Evolutionary conservation across 345 rosid genomes (phyloP).

Genomic region (Bruguiera sexangula): DNA sequence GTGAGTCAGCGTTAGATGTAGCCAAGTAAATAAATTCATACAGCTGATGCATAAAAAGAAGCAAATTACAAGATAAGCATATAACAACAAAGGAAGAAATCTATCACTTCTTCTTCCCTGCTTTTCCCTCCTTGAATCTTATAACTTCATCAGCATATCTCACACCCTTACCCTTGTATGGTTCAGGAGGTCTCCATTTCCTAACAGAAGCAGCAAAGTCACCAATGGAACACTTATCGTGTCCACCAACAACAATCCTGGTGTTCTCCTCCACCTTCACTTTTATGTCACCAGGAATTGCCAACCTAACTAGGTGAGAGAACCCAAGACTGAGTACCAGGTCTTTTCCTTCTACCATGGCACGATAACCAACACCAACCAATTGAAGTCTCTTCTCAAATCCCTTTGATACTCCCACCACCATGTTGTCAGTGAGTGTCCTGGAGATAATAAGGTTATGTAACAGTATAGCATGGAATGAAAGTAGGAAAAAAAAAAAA

Average conservation of each 20-base stretch:
- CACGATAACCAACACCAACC: conserved; percentile 94
- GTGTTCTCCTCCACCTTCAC: conserved; percentile 91
- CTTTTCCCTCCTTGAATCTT: conserved; percentile 89
- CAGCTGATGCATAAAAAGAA: not conserved
- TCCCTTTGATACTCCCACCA: conserved; percentile 94
- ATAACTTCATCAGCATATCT: conserved; percentile 77
- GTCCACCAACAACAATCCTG: conserved; percentile 67
- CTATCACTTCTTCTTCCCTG: conserved; percentile 85
- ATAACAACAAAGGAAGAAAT: not conserved
- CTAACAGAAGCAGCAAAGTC: conserved; percentile 86
- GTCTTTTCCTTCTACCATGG: conserved; percentile 68
- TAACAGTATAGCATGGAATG: not conserved
- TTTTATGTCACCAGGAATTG: conserved; percentile 59
- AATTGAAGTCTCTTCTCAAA: conserved; percentile 88
- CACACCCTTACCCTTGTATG: conserved; percentile 96
- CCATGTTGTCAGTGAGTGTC: conserved; percentile 93
- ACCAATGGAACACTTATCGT: conserved; percentile 65
- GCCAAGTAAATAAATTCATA: not conserved
- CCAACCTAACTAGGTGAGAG: conserved; percentile 90
- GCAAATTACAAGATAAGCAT: not conserved
- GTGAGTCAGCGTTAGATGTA: not conserved
- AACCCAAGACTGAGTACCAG: conserved; percentile 83
- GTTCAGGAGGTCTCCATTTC: conserved; percentile 97
- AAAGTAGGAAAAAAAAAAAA: not conserved
- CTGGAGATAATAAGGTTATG: conserved; percentile 23